These are phyloP conservation scores for Stropharia rugosoannulata DNA, from an alignment of 768 basidiomycete species.

Conservation along the genomic window DNA sequence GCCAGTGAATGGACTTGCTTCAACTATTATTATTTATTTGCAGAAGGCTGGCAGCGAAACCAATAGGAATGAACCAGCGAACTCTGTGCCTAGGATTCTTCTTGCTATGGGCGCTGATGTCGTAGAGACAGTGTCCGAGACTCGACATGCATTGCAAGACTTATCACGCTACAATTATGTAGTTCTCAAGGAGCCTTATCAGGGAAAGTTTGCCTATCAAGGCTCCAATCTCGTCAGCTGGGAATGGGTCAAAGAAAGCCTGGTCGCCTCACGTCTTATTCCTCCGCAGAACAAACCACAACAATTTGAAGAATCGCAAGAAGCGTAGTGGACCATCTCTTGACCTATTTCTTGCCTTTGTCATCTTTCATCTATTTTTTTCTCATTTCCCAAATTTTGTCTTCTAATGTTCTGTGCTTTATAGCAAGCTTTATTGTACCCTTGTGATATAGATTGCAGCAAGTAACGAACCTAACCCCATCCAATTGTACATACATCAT, in stretches of 20 bases:
- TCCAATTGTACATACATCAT: too few relatives aligned
- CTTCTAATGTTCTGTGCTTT: too few relatives aligned
- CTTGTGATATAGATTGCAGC: too few relatives aligned
- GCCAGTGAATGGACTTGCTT: neutral
- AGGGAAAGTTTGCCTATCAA: constrained; percentile 25
- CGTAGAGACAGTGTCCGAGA: constrained; percentile 65
- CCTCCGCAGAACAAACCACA: constrained; percentile 29
- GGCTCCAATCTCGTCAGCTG: constrained; percentile 46
- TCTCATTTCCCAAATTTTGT: too few relatives aligned
- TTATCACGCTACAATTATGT: constrained; percentile 54
- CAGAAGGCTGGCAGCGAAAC: constrained; percentile 27
- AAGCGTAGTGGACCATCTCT: neutral
- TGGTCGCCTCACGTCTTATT: constrained; percentile 59
- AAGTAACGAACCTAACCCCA: too few relatives aligned
- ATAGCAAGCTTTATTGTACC: too few relatives aligned
- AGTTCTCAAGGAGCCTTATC: constrained; percentile 52
- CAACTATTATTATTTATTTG: neutral
- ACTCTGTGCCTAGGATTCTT: constrained; percentile 62
- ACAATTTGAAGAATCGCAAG: constrained; percentile 22
- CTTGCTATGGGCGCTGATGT: constrained; percentile 73
- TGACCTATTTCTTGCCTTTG: too few relatives aligned
- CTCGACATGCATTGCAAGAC: constrained; percentile 36
- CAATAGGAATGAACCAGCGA: constrained; percentile 38
- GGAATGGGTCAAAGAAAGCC: constrained; percentile 76
- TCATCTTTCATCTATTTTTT: too few relatives aligned